Evolutionary conservation across 805 yeast genomes (phyloP).

Genomic region (Kazachstania kunashirensis): DNA sequence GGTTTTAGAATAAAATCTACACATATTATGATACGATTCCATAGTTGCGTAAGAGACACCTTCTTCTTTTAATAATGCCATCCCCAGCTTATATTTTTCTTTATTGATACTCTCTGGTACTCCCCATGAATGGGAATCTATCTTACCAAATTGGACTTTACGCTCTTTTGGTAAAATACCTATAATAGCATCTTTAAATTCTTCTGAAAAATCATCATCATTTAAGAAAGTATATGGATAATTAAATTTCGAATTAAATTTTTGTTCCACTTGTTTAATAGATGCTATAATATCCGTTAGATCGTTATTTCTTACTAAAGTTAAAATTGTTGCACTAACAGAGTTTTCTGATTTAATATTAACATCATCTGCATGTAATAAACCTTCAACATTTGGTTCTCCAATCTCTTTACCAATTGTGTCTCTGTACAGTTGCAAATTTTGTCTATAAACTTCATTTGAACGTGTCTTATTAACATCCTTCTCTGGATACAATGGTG

Average conservation of each 20-base stretch:
- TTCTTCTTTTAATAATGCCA: constrained; percentile 25
- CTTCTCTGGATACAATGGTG: constrained; percentile 16
- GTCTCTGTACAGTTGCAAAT: constrained; percentile 32
- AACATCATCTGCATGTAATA: constrained; percentile 24
- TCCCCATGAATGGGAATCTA: constrained; percentile 43
- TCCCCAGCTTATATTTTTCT: constrained; percentile 26
- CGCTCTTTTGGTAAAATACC: constrained; percentile 34
- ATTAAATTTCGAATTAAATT: constrained; percentile 58
- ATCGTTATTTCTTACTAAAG: constrained; percentile 66
- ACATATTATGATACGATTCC: constrained; percentile 78
- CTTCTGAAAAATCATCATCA: constrained; percentile 53
- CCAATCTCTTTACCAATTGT: constrained; percentile 31
- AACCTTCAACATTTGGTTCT: constrained; percentile 39
- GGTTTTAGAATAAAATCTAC: constrained; percentile 78
- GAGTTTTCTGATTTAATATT: constrained; percentile 16
- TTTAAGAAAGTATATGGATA: constrained; percentile 79
- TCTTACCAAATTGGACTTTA: constrained; percentile 37
- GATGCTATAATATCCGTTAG: constrained; percentile 39
- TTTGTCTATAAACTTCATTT: constrained; percentile 17
- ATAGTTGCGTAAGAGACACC: constrained; percentile 54
- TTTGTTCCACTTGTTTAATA: constrained; percentile 49
- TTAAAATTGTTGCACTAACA: constrained; percentile 68
- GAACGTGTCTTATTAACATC: constrained; percentile 3
- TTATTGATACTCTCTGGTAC: constrained; percentile 49
- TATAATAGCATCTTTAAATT: constrained; percentile 41